These are phyloP conservation scores for Cordyceps farinosa DNA, from an alignment of 2,329 filamentous ascomycete genomes.

Conservation along the genomic window DNA sequence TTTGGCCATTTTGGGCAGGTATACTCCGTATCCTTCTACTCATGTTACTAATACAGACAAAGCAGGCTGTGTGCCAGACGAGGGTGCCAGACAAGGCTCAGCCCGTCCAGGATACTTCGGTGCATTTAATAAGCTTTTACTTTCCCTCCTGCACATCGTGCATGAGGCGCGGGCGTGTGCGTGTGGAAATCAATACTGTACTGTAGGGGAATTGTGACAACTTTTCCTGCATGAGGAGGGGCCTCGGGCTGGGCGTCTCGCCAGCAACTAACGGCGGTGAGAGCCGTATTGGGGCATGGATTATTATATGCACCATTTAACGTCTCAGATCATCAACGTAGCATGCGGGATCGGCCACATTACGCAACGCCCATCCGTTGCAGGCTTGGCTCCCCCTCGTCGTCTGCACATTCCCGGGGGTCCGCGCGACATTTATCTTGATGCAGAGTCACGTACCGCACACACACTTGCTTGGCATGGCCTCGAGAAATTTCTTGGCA, in stretches of 20 bases:
- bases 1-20: too few relatives aligned
- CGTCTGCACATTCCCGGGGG: background rate
- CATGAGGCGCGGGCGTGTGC: background rate
- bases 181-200: background rate
- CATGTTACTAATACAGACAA: too few relatives aligned
- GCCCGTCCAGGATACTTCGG: background rate
- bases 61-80: too few relatives aligned
- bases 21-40: too few relatives aligned
- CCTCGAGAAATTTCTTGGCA: constrained; percentile 3
- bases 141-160: background rate
- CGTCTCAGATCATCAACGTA: constrained; percentile 1
- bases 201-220: background rate
- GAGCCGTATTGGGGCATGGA: background rate
- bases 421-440: background rate
- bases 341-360: constrained; percentile 1
- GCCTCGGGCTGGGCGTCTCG: background rate
- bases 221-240: background rate
- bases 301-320: background rate
- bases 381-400: background rate
- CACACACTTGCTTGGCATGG: background rate
- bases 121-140: background rate
- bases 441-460: background rate
- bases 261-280: constrained; percentile 1
- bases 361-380: background rate
- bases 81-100: background rate